phyloP scores from a whole-genome alignment of 2,329 filamentous ascomycete species.

The Exophiala phaeomuriformis region DNA sequence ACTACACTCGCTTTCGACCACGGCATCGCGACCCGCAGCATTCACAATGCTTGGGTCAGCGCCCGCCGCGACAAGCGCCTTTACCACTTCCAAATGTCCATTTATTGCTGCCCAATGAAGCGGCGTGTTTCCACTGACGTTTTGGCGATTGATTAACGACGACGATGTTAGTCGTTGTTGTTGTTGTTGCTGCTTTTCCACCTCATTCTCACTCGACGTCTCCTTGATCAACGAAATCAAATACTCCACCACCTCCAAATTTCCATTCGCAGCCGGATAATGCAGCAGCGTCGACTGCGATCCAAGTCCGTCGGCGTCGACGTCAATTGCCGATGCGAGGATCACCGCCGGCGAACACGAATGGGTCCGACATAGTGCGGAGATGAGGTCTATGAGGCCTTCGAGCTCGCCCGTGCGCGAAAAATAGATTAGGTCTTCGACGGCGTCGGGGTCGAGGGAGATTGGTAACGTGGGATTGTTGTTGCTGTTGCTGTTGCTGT shows the following conservation, averaged over 20 bases:
- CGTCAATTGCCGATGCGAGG: slow-evolving; percentile 63
- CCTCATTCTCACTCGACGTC: slow-evolving; percentile 30
- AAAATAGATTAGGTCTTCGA: slow-evolving; percentile 87
- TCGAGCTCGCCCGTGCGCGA: slow-evolving; percentile 68
- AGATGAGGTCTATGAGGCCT: slow-evolving; percentile 57
- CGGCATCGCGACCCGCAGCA: slow-evolving; percentile 70
- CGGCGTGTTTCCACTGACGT: slow-evolving; percentile 79
- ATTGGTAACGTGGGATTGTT: slow-evolving; percentile 1
- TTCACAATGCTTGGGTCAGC: slow-evolving; percentile 75
- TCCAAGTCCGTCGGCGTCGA: slow-evolving; percentile 54
- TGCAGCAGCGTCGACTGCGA: slow-evolving; percentile 55
- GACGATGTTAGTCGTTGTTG: not conserved
- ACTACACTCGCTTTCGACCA: slow-evolving; percentile 62
- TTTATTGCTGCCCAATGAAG: slow-evolving; percentile 92
- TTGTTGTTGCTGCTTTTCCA: not conserved
- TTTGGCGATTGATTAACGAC: slow-evolving; percentile 47
- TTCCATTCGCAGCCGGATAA: slow-evolving; percentile 88
- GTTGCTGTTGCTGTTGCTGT: not conserved
- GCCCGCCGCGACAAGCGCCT: slow-evolving; percentile 66
- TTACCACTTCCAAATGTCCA: slow-evolving; percentile 73
- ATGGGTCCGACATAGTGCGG: slow-evolving; percentile 56
- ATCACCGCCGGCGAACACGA: slow-evolving; percentile 55
- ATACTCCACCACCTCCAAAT: slow-evolving; percentile 54
- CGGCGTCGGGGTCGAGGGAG: slow-evolving; percentile 15
- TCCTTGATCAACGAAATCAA: slow-evolving; percentile 18